Base-by-base conservation (phyloP, 306 rosid genomes). In the Sechiopsis laciniata region DNA sequence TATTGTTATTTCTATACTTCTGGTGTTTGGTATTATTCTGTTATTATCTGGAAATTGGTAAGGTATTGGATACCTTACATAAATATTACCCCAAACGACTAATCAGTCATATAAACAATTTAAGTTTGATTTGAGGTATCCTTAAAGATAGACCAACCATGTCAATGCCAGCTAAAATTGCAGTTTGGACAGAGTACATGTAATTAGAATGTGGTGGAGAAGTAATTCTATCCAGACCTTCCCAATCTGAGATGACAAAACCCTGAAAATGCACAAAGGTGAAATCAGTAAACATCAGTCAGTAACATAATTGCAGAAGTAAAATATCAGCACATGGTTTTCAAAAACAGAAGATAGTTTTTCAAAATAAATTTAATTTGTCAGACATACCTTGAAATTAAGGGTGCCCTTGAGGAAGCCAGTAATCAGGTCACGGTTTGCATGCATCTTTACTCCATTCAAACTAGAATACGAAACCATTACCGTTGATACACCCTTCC, bases 201-300 rank as follows among this genome's bases (percentile, higher is more conserved):
- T 90, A 90, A 79, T 93, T 90, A 70, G 91, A 74, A 85, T 83
- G 90, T 0, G 84, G 85, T n/a, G 96, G 98, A 7, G 93, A 7
- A 20, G 96, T 90, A 71, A 90, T 86, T 80, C 81, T 85, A 79
- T 93, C 98, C 75, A 93, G 70, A 69, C 96, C 98, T 79, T 85
- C 89, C 98, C 98, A 93, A 79, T 93, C 98, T 53, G 98, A 90
- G 80, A 93, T 93, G 79, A 93, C 96, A 85, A 93, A 93, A 67
- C 98, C 98, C 98, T 93, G 90, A 78, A 55, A 81, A 76, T 81
- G 71, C 84, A 78, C 52, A 57, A 5, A 66, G 76, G 74, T 59
- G 74, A 11, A 45, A 10, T 59, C 15, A 20, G 24, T 16, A 11
- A 77, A 78, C 52, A 68, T 56, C 58, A 78, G 71, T 72, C 66